Base-by-base conservation (phyloP, 176 grass and related monocot genomes). In the Tuctoria greenei region DNA sequence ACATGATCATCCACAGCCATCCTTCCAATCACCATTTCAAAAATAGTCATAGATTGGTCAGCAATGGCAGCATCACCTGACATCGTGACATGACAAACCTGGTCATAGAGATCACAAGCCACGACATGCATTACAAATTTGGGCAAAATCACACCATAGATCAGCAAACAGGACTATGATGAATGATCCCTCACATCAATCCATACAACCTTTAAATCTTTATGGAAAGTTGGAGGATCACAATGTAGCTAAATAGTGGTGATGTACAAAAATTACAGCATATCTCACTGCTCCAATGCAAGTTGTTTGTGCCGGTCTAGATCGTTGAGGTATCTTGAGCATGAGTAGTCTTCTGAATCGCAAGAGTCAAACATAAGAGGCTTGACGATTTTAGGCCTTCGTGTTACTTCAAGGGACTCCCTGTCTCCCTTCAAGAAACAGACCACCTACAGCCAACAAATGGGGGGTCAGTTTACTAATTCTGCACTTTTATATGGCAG, bases 291-390 rank as follows among this genome's bases (percentile, higher is more conserved):
- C 89, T 99, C 91, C 77, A 99, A 77, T 4, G 96, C 95, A 13
- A 99, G 95, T 31, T 99, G 92, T 77, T 95, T 99, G 85, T 99
- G 90, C 64, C 90, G 77, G 80, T 99, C 83, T 15, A 99, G 89
- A 84, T 99, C 96, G 11, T 83, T 88, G 68, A 99, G 89, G 71
- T 99, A 99, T 4, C 82, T 91, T 15, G 92, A 92, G 27, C 84
- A 80, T 23, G 92, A 92, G 66, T 99, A 99, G 75, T 99, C 96
- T 36, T 99, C 96, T 72, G 87, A 84, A 44, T 92, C 89, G 10
- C 89, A 84, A 3, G 89, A 76, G 58, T 99, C 96, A 46, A 95
- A 84, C 77, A 92, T 70, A 4, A 74, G 91, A 7, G 85, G 79
- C 44, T 69, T 95, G 2, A 64, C 21, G 4, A 73, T 70, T 83